phyloP scores from a whole-genome alignment of 2,329 filamentous ascomycete genomes.

The Mollisiaceae sp. region DNA sequence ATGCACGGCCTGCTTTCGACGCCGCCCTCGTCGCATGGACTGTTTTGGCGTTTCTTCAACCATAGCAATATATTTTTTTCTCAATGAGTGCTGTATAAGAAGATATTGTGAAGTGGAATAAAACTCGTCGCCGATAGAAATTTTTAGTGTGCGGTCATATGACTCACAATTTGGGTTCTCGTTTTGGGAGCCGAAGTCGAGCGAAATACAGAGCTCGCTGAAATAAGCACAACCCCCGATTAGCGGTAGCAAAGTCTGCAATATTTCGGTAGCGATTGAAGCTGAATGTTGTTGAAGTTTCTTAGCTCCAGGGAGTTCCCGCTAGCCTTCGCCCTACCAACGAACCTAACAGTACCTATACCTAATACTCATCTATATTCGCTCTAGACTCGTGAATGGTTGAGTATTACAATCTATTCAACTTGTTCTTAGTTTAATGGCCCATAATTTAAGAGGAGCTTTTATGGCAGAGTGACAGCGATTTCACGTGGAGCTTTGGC shows the following conservation, averaged over 20 bases:
- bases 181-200: not conserved
- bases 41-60: not conserved
- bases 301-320: slow-evolving; percentile 3
- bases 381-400: not conserved
- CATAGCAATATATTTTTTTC: not conserved
- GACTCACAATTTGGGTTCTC: not conserved
- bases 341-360: not conserved
- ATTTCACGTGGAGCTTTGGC: not conserved
- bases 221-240: not conserved
- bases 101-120: not conserved
- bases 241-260: not conserved
- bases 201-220: not conserved
- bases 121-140: not conserved
- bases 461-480: not conserved
- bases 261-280: not conserved
- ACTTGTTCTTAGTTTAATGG: not conserved
- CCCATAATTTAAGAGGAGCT: not conserved
- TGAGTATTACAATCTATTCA: not conserved
- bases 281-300: not conserved
- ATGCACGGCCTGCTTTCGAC: not conserved
- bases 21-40: not conserved
- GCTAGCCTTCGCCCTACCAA: not conserved
- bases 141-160: slow-evolving; percentile 2
- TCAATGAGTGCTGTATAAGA: not conserved
- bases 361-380: not conserved